Evolutionary conservation across 106 monocot species (phyloP), one percentile per base, ranked within the genome.

Genomic region (Dioscorea dumetorum): DNA sequence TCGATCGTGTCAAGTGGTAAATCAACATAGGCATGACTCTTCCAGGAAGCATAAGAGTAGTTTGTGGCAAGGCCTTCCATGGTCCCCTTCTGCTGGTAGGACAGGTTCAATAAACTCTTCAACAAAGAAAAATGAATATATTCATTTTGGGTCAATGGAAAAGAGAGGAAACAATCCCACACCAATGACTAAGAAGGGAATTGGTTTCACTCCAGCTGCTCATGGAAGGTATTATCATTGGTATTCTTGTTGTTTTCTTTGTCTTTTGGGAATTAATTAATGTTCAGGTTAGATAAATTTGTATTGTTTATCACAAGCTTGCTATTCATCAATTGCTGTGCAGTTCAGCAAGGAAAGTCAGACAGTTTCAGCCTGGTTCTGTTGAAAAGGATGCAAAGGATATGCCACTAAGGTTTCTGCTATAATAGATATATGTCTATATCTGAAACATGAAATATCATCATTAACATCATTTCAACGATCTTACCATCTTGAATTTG

Each of bases 1-100:
- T 73, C 81, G 84, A 35, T 81, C 84, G 56, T 84, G 76, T 61
- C 76, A 80, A 28, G 63, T 54, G 34, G 62, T 61, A 41, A 87
- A 87, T 80, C 62, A 61, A 53, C 24, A 72, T 8, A 21, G 23
- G 15, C 12, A 12, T 61, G 72, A 70, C 64, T 67, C 73, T 61
- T 8, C 69, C 33, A 82, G 66, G 66, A 67, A 49, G 24, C 51
- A 5, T 63, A 85, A 75, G 17, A 79, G 8, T 54, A 60, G 11
- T 31, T 12, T 56, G 52, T 76, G 62, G 70, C 22, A 52, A 61
- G 15, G 71, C 1, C 52, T 56, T 22, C 17, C 49, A 15, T 73
- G 24, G 73, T 78, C 83, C 48, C 67, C 78, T 48, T 50, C 33
- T 57, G 51, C 31, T 15, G 67, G 62, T 22, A 49, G 62, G 31